These are phyloP conservation scores for Cymodocea nodosa DNA, from an alignment of 116 monocot species.

Conservation along the genomic window DNA sequence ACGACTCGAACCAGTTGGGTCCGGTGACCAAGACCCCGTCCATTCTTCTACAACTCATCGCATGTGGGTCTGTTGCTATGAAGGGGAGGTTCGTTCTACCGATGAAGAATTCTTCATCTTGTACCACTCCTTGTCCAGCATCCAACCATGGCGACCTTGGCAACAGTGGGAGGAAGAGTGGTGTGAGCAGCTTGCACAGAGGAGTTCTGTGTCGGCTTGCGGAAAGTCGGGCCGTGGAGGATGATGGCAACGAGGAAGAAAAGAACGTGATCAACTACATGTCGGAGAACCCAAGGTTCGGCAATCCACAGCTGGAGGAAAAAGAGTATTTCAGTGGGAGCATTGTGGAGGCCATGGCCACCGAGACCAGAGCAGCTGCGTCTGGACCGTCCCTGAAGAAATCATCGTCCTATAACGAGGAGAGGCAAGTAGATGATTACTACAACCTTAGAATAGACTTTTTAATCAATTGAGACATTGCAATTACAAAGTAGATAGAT, in stretches of 20 bases:
- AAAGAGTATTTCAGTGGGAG: slow-evolving; percentile 99
- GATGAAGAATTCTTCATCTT: neutral
- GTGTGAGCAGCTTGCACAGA: no score
- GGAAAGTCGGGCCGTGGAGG: neutral
- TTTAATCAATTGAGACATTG: no score
- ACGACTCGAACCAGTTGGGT: no score
- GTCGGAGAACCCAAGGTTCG: slow-evolving; percentile 37
- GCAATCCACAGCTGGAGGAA: slow-evolving; percentile 40
- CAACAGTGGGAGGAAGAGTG: slow-evolving; percentile 23
- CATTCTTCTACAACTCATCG: slow-evolving; percentile 69
- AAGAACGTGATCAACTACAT: slow-evolving; percentile 32
- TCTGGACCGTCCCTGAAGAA: slow-evolving; percentile 44
- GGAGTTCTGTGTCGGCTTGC: no score
- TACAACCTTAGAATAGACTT: no score
- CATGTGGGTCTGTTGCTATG: slow-evolving; percentile 34
- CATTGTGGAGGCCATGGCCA: slow-evolving; percentile 49
- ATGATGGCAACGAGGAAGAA: slow-evolving; percentile 25
- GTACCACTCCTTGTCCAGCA: neutral
- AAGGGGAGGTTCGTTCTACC: slow-evolving; percentile 12
- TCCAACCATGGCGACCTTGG: neutral
- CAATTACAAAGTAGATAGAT: no score
- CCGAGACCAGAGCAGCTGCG: neutral
- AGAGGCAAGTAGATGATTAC: slow-evolving; percentile 29
- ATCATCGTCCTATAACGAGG: slow-evolving; percentile 72
- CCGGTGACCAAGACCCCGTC: slow-evolving; percentile 23